A percentile compares a stretch with the other conserved stretches of the same genome.
phyloP scores from a whole-genome alignment of 768 basidiomycete species.

The Coprinopsis marcescibilis region DNA sequence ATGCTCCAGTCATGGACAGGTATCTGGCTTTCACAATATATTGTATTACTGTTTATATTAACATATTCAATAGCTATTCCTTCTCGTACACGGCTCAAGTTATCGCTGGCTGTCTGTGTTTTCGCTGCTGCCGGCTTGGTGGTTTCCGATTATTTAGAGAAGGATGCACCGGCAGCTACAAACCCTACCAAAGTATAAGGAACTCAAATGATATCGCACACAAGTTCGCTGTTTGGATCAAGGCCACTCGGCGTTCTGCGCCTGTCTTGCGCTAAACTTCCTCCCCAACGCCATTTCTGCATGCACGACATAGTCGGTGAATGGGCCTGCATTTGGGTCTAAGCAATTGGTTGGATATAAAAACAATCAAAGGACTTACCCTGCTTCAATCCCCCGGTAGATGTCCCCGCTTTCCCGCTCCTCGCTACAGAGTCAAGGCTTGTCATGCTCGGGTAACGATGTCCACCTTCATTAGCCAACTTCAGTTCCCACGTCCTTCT shows the following conservation, averaged over 20 bases:
- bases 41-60: conserved; percentile 9
- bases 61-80: conserved; percentile 40
- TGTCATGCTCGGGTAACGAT: conserved; percentile 40
- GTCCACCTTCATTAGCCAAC: conserved; percentile 40
- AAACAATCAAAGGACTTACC: no score
- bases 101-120: conserved; percentile 44
- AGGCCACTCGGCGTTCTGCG: no score
- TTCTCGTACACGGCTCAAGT: conserved; percentile 42
- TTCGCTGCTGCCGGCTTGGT: conserved; percentile 42
- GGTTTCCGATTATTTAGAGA: conserved; percentile 48
- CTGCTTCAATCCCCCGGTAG: no score
- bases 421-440: conserved; percentile 34
- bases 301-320: not conserved
- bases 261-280: not conserved
- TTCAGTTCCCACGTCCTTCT: conserved; percentile 55
- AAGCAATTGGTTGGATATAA: no score
- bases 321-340: not conserved
- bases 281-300: conserved; percentile 5
- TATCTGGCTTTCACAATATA: conserved; percentile 11
- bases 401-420: conserved; percentile 19
- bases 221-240: no score
- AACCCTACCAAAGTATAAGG: conserved; percentile 3
- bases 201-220: not conserved
- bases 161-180: conserved; percentile 24
- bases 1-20: conserved; percentile 36